Evolutionary conservation across 2,329 filamentous ascomycete genomes (phyloP).

Genomic region (Exophiala calicioides): DNA sequence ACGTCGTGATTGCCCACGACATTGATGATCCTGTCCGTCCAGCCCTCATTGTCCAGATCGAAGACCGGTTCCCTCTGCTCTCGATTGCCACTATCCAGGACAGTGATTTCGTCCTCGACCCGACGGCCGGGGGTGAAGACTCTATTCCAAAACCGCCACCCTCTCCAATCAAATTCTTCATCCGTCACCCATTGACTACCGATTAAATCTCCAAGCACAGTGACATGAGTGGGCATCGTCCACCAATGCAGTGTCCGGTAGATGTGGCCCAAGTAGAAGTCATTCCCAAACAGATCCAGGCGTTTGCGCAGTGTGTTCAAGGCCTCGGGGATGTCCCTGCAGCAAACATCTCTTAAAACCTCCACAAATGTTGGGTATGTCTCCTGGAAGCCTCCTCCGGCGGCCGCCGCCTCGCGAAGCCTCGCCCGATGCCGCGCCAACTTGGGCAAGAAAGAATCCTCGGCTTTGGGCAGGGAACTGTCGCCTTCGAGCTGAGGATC

Average conservation of each 20-base stretch:
- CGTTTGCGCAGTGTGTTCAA: conserved; percentile 72
- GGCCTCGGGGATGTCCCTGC: conserved; percentile 68
- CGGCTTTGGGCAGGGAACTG: conserved; percentile 67
- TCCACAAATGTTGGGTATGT: conserved; percentile 3
- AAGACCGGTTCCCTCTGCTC: conserved; percentile 50
- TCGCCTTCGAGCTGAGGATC: conserved; percentile 95
- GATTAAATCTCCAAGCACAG: conserved; percentile 85
- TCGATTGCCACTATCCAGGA: conserved; percentile 34
- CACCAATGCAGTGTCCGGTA: conserved; percentile 84
- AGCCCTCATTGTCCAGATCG: conserved; percentile 52
- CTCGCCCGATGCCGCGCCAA: conserved; percentile 41
- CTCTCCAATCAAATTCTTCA: conserved; percentile 75
- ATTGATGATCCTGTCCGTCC: conserved; percentile 80
- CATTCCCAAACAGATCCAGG: conserved; percentile 88
- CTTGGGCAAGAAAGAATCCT: conserved; percentile 47
- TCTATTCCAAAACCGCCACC: conserved; percentile 74
- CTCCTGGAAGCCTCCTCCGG: not conserved
- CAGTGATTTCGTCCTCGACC: conserved; percentile 53
- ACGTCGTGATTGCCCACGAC: conserved; percentile 95
- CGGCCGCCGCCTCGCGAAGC: conserved; percentile 1
- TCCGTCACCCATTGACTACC: conserved; percentile 94
- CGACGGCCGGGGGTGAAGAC: conserved; percentile 71
- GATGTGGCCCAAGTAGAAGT: conserved; percentile 91
- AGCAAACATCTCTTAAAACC: conserved; percentile 47
- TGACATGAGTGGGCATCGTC: conserved; percentile 79